Percentiles rank a stretch among this genome's conserved stretches.
phyloP scores from a whole-genome alignment of 164 flowering plant genomes.

The Echeveria elegans region DNA sequence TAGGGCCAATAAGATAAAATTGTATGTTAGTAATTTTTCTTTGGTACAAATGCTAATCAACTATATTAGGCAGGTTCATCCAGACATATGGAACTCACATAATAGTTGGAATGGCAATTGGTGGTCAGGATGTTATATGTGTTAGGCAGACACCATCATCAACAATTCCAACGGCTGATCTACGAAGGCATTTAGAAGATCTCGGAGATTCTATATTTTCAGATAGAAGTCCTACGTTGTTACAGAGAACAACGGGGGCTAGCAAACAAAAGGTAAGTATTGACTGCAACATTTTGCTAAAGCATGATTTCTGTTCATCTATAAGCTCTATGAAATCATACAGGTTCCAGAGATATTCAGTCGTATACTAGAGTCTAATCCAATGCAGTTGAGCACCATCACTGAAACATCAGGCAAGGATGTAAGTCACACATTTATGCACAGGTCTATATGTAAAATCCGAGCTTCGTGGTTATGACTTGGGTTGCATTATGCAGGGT shows the following conservation, averaged over 20 bases:
- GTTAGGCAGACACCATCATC: conserved; percentile 65
- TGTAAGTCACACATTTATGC: conserved; percentile 34
- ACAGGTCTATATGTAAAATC: neutral
- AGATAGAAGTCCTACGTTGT: conserved; percentile 49
- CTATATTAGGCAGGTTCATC: conserved; percentile 56
- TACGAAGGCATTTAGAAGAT: conserved; percentile 65
- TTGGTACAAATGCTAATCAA: conserved; percentile 13
- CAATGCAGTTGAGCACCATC: conserved; percentile 53
- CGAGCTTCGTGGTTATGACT: neutral
- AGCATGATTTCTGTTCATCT: neutral
- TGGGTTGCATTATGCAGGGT: conserved; percentile 38
- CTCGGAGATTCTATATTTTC: conserved; percentile 76
- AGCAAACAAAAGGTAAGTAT: conserved; percentile 39
- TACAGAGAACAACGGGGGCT: conserved; percentile 42
- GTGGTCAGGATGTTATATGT: conserved; percentile 82
- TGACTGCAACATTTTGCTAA: neutral
- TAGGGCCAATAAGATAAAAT: no score
- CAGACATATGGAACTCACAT: conserved; percentile 81
- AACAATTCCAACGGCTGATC: conserved; percentile 58
- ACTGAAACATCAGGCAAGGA: conserved; percentile 83
- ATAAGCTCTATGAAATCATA: conserved; percentile 10
- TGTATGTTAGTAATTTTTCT: neutral
- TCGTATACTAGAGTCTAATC: conserved; percentile 55
- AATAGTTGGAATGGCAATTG: conserved; percentile 74
- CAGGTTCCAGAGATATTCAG: conserved; percentile 77